Evolutionary conservation across 78 protist species (phyloP), one percentile per base, ranked within the genome.

Genomic region (Paratrimastix pyriformis): DNA sequence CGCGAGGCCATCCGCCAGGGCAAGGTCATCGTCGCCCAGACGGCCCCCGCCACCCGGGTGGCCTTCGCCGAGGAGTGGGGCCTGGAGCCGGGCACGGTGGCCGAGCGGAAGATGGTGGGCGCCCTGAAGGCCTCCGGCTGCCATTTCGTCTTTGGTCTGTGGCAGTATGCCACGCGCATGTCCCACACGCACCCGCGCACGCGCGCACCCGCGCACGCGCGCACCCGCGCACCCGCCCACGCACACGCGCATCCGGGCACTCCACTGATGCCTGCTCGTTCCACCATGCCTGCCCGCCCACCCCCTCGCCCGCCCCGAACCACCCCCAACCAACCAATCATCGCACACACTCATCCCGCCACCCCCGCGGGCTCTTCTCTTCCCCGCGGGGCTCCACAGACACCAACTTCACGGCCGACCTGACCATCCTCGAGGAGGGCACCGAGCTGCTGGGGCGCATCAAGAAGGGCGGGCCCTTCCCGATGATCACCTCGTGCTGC

Each of bases 341-440:
- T n/a, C n/a, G n/a, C n/a, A n/a, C n/a, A n/a, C n/a, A n/a, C n/a
- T n/a, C n/a, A n/a, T n/a, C 58, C 58, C 26, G 37, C 24, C 37
- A 26, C 37, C 24, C 24, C 26, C 37, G 26, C 26, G 58, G 58
- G 58, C 37, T 52, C 58, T 24, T 52, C 26, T 24, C 24, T 52
- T 26, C 24, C 24, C 24, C 58, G 58, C 37, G 58, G 26, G 24
- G n/a, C n/a, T n/a, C n/a, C n/a, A n/a, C n/a, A n/a, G n/a, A 85
- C 58, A 77, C 84, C 13, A 33, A 80, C 45, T 76, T 33, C 66
- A 32, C 72, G 26, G 88, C 88, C n/a, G 88, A 85, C 46, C 77
- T 85, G 59, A 85, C 88, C 30, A 80, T 80, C 57, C 66, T 80
- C 48, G 88, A 85, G 78, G 88, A 85, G 66, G 85, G 79, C 45